Base-by-base conservation (phyloP, 2,329 filamentous ascomycete genomes). In the Hysterium pulicare region DNA sequence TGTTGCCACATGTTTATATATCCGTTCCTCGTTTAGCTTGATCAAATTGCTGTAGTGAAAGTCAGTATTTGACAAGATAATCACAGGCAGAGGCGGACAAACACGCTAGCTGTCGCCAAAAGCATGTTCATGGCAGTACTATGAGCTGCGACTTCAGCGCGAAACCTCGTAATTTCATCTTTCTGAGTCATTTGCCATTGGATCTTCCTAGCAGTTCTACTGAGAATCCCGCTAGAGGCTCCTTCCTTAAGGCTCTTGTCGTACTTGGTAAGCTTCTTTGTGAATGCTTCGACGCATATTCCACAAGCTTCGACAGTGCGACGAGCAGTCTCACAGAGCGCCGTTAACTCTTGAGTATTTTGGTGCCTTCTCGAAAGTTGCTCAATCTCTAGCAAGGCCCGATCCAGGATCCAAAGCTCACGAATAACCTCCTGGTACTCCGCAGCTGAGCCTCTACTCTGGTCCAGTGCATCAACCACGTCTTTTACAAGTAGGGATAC, bases 391-490 rank as follows among this genome's bases (percentile, higher is more conserved):
- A 46, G 42, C 26, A 49, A 44, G 30, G 6, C 40, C 23, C 44
- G 40, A 13, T 55, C 52, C 4, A 57, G 45, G 17, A 50, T 50
- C 39, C 48, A 53, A 1, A 68, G 51, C 23, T 66, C 58, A 2
- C 47, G 42, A 1, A 51, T 44, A 0, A 62, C 19, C 15, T 54
- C 51, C 19, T 53, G 57, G 37, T 62, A 67, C 28, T 66, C 57
- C 7, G 54, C 46, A 13, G 51, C 39, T 9, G 61, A 55, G 17
- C 65, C 63, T 3, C 55, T 48, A 22, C 38, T 48, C 15, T 58
- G 46, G 31, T 66, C 49, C 3, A 68, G 55, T 2, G 57, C 51
- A 6, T 50, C 42, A 16, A 64, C 39, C 1, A 62, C 30, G 28
- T 40, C 39, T 23, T 35, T 40, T 11, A 15, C 10, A 3, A 19